Conservation (phyloP, 305 asterid genomes). For the Plantago coronopus region DNA sequence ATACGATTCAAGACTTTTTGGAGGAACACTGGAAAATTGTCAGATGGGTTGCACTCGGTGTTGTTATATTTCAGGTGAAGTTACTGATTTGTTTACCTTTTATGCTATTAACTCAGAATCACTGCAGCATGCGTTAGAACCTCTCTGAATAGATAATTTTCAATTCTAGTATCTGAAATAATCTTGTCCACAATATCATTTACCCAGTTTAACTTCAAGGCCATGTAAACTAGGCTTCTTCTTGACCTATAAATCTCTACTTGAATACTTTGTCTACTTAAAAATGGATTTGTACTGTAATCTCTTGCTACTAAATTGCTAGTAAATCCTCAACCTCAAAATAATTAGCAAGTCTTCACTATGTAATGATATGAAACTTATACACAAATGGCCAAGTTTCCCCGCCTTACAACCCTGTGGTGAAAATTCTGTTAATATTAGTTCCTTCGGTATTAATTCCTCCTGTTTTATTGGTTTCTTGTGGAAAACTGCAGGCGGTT, state of each 20-base stretch:
- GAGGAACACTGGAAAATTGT: conserved; percentile 68
- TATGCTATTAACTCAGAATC: conserved; percentile 6
- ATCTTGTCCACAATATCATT: not conserved
- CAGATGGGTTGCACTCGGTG: conserved; percentile 92
- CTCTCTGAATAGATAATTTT: no score
- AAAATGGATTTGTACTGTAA: not conserved
- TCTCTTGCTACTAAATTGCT: conserved; percentile 3
- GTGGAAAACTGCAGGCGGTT: conserved; percentile 63
- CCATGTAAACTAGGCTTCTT: conserved; percentile 1
- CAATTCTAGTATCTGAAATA: not conserved
- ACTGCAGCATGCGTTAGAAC: not conserved
- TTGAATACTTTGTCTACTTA: not conserved
- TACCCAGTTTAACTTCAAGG: conserved; percentile 4
- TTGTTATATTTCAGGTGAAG: conserved; percentile 2
- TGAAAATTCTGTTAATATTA: not conserved
- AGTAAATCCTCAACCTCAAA: not conserved
- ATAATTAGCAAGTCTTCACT: not conserved
- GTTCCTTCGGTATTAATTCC: not conserved
- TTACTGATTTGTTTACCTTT: not conserved
- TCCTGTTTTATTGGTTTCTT: conserved; percentile 14
- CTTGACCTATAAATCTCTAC: not conserved
- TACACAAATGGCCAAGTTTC: conserved; percentile 4
- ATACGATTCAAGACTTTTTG: conserved; percentile 63
- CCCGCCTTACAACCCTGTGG: not conserved
- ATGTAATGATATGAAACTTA: not conserved